phyloP scores from a whole-genome alignment of 441 rosid species.

The Populus trichocarpa region DNA sequence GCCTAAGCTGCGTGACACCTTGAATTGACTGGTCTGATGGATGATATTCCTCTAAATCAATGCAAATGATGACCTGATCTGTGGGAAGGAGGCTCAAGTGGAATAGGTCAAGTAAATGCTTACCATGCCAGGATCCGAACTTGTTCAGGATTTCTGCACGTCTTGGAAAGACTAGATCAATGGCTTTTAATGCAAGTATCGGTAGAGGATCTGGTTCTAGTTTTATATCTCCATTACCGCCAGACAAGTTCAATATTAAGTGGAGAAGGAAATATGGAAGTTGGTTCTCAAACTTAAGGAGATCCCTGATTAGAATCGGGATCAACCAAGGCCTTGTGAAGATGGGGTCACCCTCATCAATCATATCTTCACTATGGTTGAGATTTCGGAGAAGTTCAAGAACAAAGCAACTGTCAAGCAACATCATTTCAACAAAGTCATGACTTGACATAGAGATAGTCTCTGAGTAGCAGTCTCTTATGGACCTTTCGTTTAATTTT shows the following conservation, averaged over 20 bases:
- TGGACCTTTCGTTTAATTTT: no score
- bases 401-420: conserved; percentile 26
- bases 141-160: not conserved
- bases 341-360: not conserved
- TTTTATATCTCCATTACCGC: no score
- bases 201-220: not conserved
- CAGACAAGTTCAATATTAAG: not conserved
- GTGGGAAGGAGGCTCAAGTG: no score
- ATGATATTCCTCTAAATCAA: not conserved
- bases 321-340: conserved; percentile 15
- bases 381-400: conserved; percentile 16
- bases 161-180: conserved; percentile 10
- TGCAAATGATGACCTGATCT: not conserved
- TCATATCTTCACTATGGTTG: not conserved
- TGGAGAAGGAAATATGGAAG: conserved; percentile 19
- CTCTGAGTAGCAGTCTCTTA: conserved; percentile 14
- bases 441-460: conserved; percentile 6
- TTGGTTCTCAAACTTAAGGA: conserved; percentile 25
- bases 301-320: conserved; percentile 16
- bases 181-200: conserved; percentile 8
- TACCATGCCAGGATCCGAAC: no score
- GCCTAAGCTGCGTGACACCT: conserved; percentile 4
- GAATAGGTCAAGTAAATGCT: no score
- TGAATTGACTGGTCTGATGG: not conserved
- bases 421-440: conserved; percentile 25